Evolutionary conservation across 2,329 filamentous ascomycete genomes (phyloP), one percentile per base, ranked within the genome.

Genomic region (Aspergillus caelatus): DNA sequence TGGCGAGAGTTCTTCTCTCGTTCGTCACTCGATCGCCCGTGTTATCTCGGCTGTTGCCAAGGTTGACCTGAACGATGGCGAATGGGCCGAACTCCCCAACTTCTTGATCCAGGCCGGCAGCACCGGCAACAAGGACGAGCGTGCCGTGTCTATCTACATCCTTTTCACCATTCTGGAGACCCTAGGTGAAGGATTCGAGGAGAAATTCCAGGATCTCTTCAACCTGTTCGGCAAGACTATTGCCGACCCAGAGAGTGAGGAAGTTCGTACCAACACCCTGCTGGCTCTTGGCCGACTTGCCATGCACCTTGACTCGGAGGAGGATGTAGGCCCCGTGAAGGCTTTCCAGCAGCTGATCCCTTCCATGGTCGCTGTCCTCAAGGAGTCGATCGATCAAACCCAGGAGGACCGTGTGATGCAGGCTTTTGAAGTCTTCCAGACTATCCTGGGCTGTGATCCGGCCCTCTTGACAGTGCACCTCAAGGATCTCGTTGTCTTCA

Each of bases 371-470:
- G 87, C 89, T 67, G 92, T 97, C 12, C 85, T 98, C 69, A 95
- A 97, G 85, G 86, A 89, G 67, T 88, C 91, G 30, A 91, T 98
- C 63, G 87, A 93, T 71, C 86, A 86, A 62, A 86, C 87, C 62
- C 91, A 97, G 71, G 94, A 97, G 71, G 94, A 97, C 75, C 90
- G 91, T 76, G 89, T 91, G 71, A 92, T 94, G 84, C 89, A 94
- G 75, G 88, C 93, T 30, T 99, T 98, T 72, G 95, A 98, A 77
- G 93, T 97, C 69, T 97, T 98, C 86, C 95, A 98, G 83, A 95
- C 92, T 57, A 89, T 97, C 72, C 87, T 99, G 60, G 91, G 91
- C 67, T 97, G 93, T 77, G 94, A 97, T 77, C 91, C 92, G 34
- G 87, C 92, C 54, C 86, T 98, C 57, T 83, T 98, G 58, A 91